Percentiles rank a stretch among this genome's conserved stretches.
Conservation (phyloP, 345 rosid genomes). For the Arabidopsis arenosa region DNA sequence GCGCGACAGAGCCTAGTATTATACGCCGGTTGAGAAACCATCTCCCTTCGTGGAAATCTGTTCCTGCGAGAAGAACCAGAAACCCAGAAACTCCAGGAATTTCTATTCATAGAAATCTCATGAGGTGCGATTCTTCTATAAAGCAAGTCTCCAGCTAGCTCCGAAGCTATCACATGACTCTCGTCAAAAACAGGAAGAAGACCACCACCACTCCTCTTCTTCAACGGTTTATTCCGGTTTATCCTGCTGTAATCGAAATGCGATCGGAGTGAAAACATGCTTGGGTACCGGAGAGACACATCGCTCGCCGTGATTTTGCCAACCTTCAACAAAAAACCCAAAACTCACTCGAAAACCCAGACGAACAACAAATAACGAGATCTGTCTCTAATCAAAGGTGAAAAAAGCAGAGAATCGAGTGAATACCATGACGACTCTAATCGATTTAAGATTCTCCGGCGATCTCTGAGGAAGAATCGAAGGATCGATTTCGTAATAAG, state of each 20-base stretch:
- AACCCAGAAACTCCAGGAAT: slow-evolving; percentile 72
- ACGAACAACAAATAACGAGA: background rate
- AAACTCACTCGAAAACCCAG: background rate
- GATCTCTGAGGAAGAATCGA: slow-evolving; percentile 56
- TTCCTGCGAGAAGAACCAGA: slow-evolving; percentile 34
- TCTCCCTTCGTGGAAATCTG: background rate
- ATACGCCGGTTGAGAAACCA: slow-evolving; percentile 31
- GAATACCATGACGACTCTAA: slow-evolving; percentile 74
- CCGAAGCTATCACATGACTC: slow-evolving; percentile 58
- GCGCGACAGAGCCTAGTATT: slow-evolving; percentile 29
- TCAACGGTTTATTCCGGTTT: slow-evolving; percentile 41
- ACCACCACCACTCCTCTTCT: slow-evolving; percentile 39
- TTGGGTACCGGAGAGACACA: slow-evolving; percentile 77
- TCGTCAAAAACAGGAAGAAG: slow-evolving; percentile 76
- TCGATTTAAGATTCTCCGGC: slow-evolving; percentile 65
- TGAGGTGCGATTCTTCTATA: slow-evolving; percentile 61
- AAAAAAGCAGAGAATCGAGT: slow-evolving; percentile 15
- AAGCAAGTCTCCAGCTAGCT: slow-evolving; percentile 66
- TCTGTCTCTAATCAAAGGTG: background rate
- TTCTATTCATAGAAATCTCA: slow-evolving; percentile 55
- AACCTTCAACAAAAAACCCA: slow-evolving; percentile 53
- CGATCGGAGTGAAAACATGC: slow-evolving; percentile 55
- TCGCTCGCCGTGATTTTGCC: slow-evolving; percentile 59
- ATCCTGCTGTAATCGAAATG: slow-evolving; percentile 50
- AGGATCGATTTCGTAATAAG: slow-evolving; percentile 76